phyloP scores from a whole-genome alignment of 1,284 basidiomycete genomes.

The Inonotus obliquus region DNA sequence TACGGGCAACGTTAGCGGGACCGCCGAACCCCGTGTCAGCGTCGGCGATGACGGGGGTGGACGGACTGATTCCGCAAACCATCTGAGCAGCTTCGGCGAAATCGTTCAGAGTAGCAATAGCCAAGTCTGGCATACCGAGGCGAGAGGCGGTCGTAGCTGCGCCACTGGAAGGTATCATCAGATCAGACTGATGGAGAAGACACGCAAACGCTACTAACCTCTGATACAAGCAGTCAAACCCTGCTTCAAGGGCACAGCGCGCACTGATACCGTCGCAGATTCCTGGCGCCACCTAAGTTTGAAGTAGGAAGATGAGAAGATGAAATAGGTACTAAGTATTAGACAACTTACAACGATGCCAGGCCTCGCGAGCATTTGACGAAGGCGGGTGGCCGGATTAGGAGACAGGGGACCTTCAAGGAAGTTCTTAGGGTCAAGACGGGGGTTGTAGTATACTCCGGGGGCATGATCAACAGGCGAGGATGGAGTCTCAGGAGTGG shows the following conservation, averaged over 20 bases:
- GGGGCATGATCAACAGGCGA: slow-evolving; percentile 6
- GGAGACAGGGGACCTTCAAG: slow-evolving; percentile 61
- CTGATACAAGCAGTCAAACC: slow-evolving; percentile 73
- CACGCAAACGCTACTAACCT: slow-evolving; percentile 30
- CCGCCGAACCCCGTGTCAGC: slow-evolving; percentile 82
- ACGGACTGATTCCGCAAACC: slow-evolving; percentile 62
- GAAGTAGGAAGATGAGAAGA: not conserved
- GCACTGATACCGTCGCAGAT: slow-evolving; percentile 82
- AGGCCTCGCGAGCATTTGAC: slow-evolving; percentile 71
- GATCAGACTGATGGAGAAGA: not conserved
- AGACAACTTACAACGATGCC: slow-evolving; percentile 57
- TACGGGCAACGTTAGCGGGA: slow-evolving; percentile 72
- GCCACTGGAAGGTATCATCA: slow-evolving; percentile 36
- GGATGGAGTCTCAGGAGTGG: slow-evolving; percentile 12
- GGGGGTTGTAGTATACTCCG: slow-evolving; percentile 47
- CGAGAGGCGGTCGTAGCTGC: slow-evolving; percentile 75
- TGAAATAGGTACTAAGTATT: not conserved
- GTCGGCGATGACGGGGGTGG: slow-evolving; percentile 72
- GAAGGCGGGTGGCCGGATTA: slow-evolving; percentile 65
- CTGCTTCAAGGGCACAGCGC: slow-evolving; percentile 71
- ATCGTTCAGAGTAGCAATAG: slow-evolving; percentile 77
- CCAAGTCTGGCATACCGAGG: slow-evolving; percentile 74
- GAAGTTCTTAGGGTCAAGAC: slow-evolving; percentile 64
- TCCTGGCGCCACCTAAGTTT: slow-evolving; percentile 59
- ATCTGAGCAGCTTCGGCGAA: slow-evolving; percentile 54